Evolutionary conservation across 73 alveolate genomes (phyloP), one percentile per base, ranked within the genome.

Genomic region (Halteria grandinella): DNA sequence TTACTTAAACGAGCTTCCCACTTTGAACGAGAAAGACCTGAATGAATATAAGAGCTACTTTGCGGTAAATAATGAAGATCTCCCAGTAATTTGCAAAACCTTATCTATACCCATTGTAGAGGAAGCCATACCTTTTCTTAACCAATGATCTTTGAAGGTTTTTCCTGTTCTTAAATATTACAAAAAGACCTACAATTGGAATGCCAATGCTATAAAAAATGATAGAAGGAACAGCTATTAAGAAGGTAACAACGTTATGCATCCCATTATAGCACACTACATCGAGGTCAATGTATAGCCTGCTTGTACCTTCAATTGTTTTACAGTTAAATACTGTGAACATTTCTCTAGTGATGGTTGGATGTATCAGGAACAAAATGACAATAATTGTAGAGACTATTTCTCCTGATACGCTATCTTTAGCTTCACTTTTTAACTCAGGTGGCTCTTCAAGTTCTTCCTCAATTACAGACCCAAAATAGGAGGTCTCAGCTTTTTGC

Each of bases 101-200:
- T n/a, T n/a, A n/a, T n/a, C 49, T 78, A 49, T 78, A 78, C 27
- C 89, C 89, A 23, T 36, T 64, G 39, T 40, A 78, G 1, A 69
- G 15, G 28, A 66, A 78, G 31, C 89, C 89, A 33, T 14, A 78
- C 28, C 27, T 70, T 12, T 20, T 64, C 17, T 34, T 45, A 20
- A 28, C 54, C 4, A 25, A 24, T 12, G n/a, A n/a, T n/a, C 37
- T 7, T 7, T 44, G 24, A 0, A 69, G 62, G 0, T 21, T 15
- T 21, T 47, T 28, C 24, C 52, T 69, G 15, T 47, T 45, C 48
- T 47, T 48, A 10, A 11, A 14, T 3, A 69, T 29, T 31, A 64
- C 23, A 27, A 37, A 18, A 6, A 18, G 28, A n/a, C 62, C 78
- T 11, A 18, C 29, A 23, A 52, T n/a, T 15, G 85, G 85, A 18